Conservation (phyloP, 73 alveolate species). For the Breviolum minutum region DNA sequence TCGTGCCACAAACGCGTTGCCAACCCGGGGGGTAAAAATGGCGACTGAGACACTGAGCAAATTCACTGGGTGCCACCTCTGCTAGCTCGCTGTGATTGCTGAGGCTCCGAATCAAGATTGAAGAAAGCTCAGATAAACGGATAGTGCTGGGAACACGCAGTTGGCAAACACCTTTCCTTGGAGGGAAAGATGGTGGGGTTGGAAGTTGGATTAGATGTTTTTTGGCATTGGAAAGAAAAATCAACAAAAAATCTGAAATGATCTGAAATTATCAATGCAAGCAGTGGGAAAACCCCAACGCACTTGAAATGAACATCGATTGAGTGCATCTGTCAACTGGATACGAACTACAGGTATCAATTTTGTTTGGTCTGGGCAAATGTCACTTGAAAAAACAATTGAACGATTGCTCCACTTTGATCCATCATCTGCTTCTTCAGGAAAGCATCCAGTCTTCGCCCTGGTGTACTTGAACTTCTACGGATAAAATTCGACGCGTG, state of each 20-base stretch:
- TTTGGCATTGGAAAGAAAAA: neutral
- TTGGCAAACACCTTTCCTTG: slow-evolving; percentile 5
- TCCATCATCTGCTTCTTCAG: too few relatives aligned
- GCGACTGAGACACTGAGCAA: slow-evolving; percentile 40
- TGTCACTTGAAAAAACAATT: too few relatives aligned
- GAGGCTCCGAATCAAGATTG: slow-evolving; percentile 32
- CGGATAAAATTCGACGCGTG: slow-evolving; percentile 18
- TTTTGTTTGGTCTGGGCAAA: too few relatives aligned
- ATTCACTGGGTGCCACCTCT: slow-evolving; percentile 54
- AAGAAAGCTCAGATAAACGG: slow-evolving; percentile 60
- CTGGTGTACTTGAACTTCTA: slow-evolving; percentile 51
- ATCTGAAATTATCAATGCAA: too few relatives aligned
- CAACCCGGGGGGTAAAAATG: neutral
- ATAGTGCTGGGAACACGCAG: slow-evolving; percentile 82
- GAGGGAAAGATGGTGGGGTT: too few relatives aligned
- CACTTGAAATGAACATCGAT: too few relatives aligned
- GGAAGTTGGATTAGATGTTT: neutral
- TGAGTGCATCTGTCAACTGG: too few relatives aligned
- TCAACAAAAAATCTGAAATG: too few relatives aligned
- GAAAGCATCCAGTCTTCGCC: slow-evolving; percentile 8
- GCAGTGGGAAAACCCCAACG: too few relatives aligned
- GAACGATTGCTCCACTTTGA: too few relatives aligned
- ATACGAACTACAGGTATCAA: too few relatives aligned
- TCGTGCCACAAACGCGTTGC: too few relatives aligned
- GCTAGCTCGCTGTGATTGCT: slow-evolving; percentile 30